Evolutionary conservation across 768 basidiomycete genomes (phyloP).

Genomic region (Tulasnella sp.): DNA sequence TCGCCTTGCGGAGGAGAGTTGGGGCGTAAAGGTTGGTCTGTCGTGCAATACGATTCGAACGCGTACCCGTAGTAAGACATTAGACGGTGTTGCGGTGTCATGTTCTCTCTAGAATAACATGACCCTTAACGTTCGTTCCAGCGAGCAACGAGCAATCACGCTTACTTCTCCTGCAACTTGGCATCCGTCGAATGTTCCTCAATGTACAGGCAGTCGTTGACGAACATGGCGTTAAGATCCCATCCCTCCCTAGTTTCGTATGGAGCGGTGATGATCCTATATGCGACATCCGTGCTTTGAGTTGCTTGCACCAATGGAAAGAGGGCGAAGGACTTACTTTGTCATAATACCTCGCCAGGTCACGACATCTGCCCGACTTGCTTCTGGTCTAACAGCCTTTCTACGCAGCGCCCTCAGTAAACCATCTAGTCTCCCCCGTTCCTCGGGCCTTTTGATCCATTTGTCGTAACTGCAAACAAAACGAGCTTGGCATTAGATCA

Average conservation of each 20-base stretch:
- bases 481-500: not conserved
- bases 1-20: constrained; percentile 26
- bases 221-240: constrained; percentile 75
- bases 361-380: constrained; percentile 29
- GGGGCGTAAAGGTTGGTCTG: constrained; percentile 28
- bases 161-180: constrained; percentile 58
- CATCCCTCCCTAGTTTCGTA: constrained; percentile 75
- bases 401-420: constrained; percentile 52
- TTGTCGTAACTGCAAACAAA: constrained; percentile 56
- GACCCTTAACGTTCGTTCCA: not conserved
- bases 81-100: constrained; percentile 53
- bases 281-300: constrained; percentile 24
- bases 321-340: constrained; percentile 42
- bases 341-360: constrained; percentile 81
- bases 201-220: constrained; percentile 62
- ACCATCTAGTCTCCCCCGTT: constrained; percentile 57
- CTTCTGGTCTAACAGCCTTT: constrained; percentile 34
- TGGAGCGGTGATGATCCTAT: constrained; percentile 69
- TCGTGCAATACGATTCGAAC: constrained; percentile 82
- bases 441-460: constrained; percentile 61
- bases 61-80: constrained; percentile 80
- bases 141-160: not conserved
- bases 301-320: constrained; percentile 3
- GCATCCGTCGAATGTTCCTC: constrained; percentile 62
- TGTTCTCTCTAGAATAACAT: constrained; percentile 45